Percentiles rank a stretch among this genome's conserved stretches.
These are phyloP conservation scores for Pseudogymnoascus sp. DNA, from an alignment of 2,329 filamentous ascomycete genomes.

Conservation along the genomic window DNA sequence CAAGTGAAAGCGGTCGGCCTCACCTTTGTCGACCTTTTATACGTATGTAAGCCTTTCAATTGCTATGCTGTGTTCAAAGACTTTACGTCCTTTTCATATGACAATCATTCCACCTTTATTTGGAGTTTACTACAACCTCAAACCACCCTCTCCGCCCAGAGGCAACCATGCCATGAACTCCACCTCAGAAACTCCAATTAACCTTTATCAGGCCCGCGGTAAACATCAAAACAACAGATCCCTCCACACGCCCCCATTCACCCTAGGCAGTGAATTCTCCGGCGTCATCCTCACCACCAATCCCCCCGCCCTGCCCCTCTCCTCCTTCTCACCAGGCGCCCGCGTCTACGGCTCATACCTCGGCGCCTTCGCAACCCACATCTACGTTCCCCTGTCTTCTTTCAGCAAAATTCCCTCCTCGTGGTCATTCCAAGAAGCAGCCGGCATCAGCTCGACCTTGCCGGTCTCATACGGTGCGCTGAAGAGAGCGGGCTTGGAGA, in stretches of 20 bases:
- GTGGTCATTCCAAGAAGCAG: conserved; percentile 43
- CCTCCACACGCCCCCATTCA: conserved; percentile 51
- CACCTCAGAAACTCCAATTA: not conserved
- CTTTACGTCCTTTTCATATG: not conserved
- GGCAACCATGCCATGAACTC: not conserved
- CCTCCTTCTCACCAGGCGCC: conserved; percentile 39
- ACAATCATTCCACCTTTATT: not conserved
- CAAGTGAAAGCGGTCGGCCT: conserved; percentile 49
- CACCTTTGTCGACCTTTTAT: conserved; percentile 56
- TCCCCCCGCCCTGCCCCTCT: conserved; percentile 31
- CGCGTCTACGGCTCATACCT: conserved; percentile 46
- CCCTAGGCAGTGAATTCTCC: conserved; percentile 54
- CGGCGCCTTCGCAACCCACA: conserved; percentile 48
- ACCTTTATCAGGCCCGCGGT: conserved; percentile 38
- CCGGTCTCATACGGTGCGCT: conserved; percentile 49
- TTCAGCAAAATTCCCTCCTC: conserved; percentile 40
- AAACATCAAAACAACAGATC: conserved; percentile 54
- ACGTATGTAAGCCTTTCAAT: conserved; percentile 29
- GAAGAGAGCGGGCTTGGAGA: conserved; percentile 34
- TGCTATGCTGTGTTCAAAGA: not conserved
- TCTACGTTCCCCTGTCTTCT: conserved; percentile 34
- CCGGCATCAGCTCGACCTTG: conserved; percentile 47
- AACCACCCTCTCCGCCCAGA: not conserved
- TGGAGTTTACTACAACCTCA: not conserved
- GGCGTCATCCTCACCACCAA: conserved; percentile 45